Evolutionary conservation across 2,329 filamentous ascomycete genomes (phyloP).

Genomic region (Trichophyton verrucosum): DNA sequence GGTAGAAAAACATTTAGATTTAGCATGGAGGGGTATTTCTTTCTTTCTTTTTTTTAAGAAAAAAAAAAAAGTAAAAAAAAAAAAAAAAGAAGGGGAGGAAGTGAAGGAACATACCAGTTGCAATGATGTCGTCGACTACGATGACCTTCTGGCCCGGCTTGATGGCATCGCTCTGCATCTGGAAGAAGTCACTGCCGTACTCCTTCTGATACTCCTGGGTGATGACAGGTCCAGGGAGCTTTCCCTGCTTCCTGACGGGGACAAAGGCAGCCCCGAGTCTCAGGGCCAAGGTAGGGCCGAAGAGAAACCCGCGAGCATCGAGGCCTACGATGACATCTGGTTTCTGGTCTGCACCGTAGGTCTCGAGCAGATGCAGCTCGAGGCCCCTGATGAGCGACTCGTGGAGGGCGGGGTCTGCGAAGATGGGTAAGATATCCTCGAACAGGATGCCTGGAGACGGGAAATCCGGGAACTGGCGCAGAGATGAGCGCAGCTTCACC

Average conservation of each 20-base stretch:
- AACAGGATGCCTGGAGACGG: slow-evolving; percentile 86
- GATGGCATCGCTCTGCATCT: slow-evolving; percentile 83
- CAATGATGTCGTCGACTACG: slow-evolving; percentile 95
- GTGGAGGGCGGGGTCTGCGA: slow-evolving; percentile 65
- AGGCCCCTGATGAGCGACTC: slow-evolving; percentile 68
- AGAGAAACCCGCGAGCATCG: slow-evolving; percentile 89
- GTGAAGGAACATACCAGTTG: slow-evolving; percentile 57
- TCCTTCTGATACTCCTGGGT: slow-evolving; percentile 88
- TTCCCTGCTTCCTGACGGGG: slow-evolving; percentile 87
- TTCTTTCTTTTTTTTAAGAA: neutral
- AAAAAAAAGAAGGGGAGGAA: too few relatives aligned
- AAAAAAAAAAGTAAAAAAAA: too few relatives aligned
- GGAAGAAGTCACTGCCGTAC: slow-evolving; percentile 88
- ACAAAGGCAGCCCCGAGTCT: slow-evolving; percentile 75
- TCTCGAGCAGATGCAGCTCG: slow-evolving; percentile 63
- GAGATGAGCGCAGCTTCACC: slow-evolving; percentile 54
- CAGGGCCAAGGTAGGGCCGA: slow-evolving; percentile 79
- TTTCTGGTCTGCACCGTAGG: slow-evolving; percentile 45
- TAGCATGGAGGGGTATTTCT: slow-evolving; percentile 4
- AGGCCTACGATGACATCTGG: slow-evolving; percentile 88
- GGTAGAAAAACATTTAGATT: slow-evolving; percentile 1
- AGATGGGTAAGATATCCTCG: slow-evolving; percentile 95
- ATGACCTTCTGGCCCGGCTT: slow-evolving; percentile 78
- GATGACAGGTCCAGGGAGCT: slow-evolving; percentile 79
- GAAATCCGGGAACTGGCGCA: slow-evolving; percentile 86